Conservation (phyloP, 352 stramenopile genomes). For the Globisporangium camurandrum region DNA sequence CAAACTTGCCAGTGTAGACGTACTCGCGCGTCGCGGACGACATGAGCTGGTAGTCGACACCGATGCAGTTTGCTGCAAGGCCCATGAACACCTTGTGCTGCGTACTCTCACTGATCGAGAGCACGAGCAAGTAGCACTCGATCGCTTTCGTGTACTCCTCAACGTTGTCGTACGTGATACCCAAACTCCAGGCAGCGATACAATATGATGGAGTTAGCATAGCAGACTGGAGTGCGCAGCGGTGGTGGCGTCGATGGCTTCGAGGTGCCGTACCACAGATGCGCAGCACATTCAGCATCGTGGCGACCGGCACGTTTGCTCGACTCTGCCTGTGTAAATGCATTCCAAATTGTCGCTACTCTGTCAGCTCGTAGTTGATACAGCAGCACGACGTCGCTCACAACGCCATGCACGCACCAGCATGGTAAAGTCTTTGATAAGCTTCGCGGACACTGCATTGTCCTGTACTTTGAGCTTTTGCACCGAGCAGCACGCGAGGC, state of each 20-base stretch:
- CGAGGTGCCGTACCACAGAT: slow-evolving; percentile 49
- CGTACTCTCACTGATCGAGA: slow-evolving; percentile 79
- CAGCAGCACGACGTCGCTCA: neutral
- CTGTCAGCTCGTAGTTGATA: neutral
- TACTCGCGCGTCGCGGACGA: slow-evolving; percentile 50
- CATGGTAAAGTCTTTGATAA: slow-evolving; percentile 79
- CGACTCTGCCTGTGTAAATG: slow-evolving; percentile 43
- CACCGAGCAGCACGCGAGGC: slow-evolving; percentile 50
- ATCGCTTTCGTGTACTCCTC: slow-evolving; percentile 79
- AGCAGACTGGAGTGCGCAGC: neutral
- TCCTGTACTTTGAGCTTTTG: slow-evolving; percentile 59
- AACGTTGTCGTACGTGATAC: slow-evolving; percentile 85
- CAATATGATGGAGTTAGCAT: neutral
- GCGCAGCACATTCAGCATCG: slow-evolving; percentile 76
- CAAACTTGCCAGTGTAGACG: slow-evolving; percentile 69
- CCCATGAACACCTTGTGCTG: slow-evolving; percentile 68
- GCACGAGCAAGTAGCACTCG: slow-evolving; percentile 79
- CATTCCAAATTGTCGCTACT: too few relatives aligned
- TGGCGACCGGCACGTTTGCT: slow-evolving; percentile 78
- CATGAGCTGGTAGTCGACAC: slow-evolving; percentile 81
- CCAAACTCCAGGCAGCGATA: slow-evolving; percentile 30
- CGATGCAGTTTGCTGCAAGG: slow-evolving; percentile 84
- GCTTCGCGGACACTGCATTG: slow-evolving; percentile 54
- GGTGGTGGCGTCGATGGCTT: neutral
- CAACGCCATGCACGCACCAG: slow-evolving; percentile 16